A percentile compares a stretch with the other conserved stretches of the same genome.
Conservation (phyloP, 2,329 filamentous ascomycete species). For the Fusarium citri region DNA sequence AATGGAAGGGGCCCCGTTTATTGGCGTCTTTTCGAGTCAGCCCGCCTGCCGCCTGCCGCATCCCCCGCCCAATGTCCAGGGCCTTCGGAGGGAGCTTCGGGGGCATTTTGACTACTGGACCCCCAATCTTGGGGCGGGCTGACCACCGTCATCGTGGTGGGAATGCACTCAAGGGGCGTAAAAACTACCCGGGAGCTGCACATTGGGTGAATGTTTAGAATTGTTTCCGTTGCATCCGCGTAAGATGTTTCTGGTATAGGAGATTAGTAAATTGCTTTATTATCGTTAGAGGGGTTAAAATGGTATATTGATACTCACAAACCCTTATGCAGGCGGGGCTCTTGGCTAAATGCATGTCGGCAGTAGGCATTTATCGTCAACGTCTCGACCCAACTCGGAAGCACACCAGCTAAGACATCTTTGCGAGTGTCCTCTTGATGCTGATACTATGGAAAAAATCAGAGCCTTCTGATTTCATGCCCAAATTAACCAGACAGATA, state of each 20-base stretch:
- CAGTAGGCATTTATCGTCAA: not conserved
- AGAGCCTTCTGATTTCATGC: not conserved
- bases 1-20: conserved; percentile 3
- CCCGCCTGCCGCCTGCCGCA: conserved; percentile 5
- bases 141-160: conserved; percentile 5
- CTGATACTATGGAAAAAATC: not conserved
- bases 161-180: not conserved
- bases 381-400: not conserved
- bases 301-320: not conserved
- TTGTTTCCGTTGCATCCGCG: conserved; percentile 25
- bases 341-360: not conserved
- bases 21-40: conserved; percentile 5
- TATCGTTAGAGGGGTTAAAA: not conserved
- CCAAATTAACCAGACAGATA: not conserved
- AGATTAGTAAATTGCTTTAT: not conserved
- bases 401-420: conserved; percentile 6
- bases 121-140: conserved; percentile 12
- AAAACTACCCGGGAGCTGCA: conserved; percentile 23
- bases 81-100: conserved; percentile 8
- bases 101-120: not conserved
- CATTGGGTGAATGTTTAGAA: conserved; percentile 3
- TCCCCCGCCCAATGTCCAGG: not conserved
- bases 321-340: not conserved
- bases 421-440: conserved; percentile 2
- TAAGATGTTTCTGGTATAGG: not conserved